A percentile compares a stretch with the other conserved stretches of the same genome.
phyloP scores from a whole-genome alignment of 257 asterid genomes.

The Solanum etuberosum region DNA sequence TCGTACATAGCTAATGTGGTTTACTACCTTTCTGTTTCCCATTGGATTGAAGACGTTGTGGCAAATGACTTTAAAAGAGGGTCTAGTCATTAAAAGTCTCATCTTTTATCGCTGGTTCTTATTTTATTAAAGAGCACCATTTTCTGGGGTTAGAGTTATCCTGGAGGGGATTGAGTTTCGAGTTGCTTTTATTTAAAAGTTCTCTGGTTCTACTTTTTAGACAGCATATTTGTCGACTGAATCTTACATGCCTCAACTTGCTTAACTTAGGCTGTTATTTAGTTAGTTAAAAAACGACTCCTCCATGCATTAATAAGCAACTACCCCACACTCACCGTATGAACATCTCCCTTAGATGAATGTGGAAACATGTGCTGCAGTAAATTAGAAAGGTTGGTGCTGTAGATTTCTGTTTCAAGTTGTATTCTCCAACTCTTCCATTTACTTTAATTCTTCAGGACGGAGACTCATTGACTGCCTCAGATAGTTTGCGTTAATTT shows the following conservation, averaged over 20 bases:
- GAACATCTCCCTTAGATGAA: neutral
- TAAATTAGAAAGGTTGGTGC: neutral
- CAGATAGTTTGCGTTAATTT: neutral
- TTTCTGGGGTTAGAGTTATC: neutral
- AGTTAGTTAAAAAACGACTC: neutral
- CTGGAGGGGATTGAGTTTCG: neutral
- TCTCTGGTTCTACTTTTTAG: neutral
- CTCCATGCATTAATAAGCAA: neutral
- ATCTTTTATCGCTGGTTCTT: neutral
- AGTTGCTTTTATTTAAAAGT: neutral
- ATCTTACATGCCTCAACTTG: neutral
- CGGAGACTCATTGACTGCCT: neutral
- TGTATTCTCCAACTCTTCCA: neutral
- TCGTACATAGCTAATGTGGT: neutral
- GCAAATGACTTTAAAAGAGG: neutral
- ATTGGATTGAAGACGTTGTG: neutral
- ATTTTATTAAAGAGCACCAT: neutral
- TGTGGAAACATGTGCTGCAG: neutral
- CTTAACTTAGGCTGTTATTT: neutral
- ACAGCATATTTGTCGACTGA: neutral
- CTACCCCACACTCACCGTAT: neutral
- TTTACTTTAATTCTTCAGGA: neutral
- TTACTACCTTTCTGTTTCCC: neutral
- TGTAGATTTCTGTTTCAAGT: neutral
- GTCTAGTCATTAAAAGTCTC: neutral